Base-by-base conservation (phyloP, 306 rosid genomes). In the Fragaria nilgerrensis region DNA sequence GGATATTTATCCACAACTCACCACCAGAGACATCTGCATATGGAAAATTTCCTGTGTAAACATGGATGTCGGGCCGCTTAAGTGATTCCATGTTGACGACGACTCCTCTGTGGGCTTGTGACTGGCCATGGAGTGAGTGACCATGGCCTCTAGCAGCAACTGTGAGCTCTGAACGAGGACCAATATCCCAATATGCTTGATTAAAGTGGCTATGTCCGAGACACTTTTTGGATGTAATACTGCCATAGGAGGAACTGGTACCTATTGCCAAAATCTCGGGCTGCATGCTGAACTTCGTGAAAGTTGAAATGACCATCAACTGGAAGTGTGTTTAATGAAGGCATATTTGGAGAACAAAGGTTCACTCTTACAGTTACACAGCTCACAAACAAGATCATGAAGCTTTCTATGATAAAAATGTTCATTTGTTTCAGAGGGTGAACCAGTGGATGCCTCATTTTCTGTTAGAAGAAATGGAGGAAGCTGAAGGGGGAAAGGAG, bases 81-180 rank as follows among this genome's bases (percentile, higher is more conserved):
- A 96, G 91, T 36, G 97, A 88, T 84, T 91, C 94, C 98, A 96
- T 96, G 74, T 76, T 91, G 81, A 96, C 84, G 73, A 96, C 97
- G 67, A 96, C 75, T 83, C 99, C 99, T 58, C 78, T 78, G 72
- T 84, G 91, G 73, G 96, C 82, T 79, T 96, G 98, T 43, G 99
- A 80, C 79, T 96, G 98, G 50, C 99, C 99, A 16, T 82, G 91
- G 73, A 96, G 93, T 19, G 99, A 92, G 92, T 96, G 99, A 15
- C 98, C 99, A 68, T 96, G 99, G 72, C 99, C 99, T 87, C 98
- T 81, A 7, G 98, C 98, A 27, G 96, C 98, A 71, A 92, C 88
- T 12, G 90, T 92, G 55, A 92, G 94, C 44, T 89, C 89, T 1
- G 99, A 90, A n/a, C 71, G 76, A 27, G 90, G 90, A 47, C 94